A percentile compares a stretch with the other conserved stretches of the same genome.
phyloP scores from a whole-genome alignment of 257 asterid species.

The Ilex aquifolium region DNA sequence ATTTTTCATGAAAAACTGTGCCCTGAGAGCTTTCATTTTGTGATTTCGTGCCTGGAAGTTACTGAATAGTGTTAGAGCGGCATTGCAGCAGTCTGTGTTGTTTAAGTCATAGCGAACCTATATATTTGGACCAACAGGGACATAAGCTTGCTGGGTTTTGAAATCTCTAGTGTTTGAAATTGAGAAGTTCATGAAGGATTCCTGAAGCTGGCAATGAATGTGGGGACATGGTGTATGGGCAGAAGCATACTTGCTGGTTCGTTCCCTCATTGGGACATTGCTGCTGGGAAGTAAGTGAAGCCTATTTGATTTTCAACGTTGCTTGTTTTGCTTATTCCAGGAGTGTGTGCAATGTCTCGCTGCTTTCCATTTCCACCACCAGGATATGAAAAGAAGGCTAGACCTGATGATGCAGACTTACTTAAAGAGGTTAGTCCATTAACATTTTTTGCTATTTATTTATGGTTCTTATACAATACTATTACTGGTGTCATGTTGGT shows the following conservation, averaged over 20 bases:
- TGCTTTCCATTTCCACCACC: constrained; percentile 96
- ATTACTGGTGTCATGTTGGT: background rate
- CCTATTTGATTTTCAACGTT: constrained; percentile 22
- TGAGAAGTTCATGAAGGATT: constrained; percentile 28
- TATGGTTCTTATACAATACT: background rate
- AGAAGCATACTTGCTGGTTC: constrained; percentile 36
- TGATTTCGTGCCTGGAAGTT: background rate
- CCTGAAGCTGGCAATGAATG: constrained; percentile 48
- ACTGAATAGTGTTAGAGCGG: background rate
- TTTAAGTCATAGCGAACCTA: background rate
- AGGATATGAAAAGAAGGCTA: constrained; percentile 74
- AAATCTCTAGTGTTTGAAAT: constrained; percentile 12
- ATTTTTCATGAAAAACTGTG: background rate
- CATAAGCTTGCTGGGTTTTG: constrained; percentile 11
- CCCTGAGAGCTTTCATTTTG: background rate
- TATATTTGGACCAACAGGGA: constrained; percentile 9
- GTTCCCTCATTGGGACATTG: constrained; percentile 45
- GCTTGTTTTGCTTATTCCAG: constrained; percentile 18
- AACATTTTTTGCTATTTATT: background rate
- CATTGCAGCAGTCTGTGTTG: background rate
- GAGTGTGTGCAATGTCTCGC: constrained; percentile 73
- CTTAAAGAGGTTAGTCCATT: constrained; percentile 59
- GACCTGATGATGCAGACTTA: constrained; percentile 49
- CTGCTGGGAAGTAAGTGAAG: constrained; percentile 33
- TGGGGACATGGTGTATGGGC: constrained; percentile 75